Conservation (phyloP, 2,329 filamentous ascomycete genomes). For the Fonsecaea multimorphosa region DNA sequence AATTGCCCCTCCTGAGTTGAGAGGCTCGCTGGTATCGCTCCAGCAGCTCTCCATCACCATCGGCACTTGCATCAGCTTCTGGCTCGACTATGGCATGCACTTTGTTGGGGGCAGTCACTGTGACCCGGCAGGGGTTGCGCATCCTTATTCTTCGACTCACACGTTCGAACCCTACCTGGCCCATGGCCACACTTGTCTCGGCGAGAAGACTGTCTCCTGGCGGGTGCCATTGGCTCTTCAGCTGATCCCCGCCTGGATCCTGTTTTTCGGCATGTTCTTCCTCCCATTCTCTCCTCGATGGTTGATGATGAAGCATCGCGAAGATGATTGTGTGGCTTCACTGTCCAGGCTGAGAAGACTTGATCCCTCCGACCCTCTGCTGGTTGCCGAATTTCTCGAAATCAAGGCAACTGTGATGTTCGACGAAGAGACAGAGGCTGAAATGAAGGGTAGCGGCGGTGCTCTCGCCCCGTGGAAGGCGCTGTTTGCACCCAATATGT, state of each 20-base stretch:
- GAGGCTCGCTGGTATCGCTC: constrained; percentile 49
- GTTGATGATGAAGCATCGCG: constrained; percentile 69
- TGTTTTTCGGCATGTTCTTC: constrained; percentile 72
- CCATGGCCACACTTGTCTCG: constrained; percentile 42
- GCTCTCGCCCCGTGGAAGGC: neutral
- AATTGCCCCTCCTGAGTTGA: constrained; percentile 48
- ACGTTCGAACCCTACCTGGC: neutral
- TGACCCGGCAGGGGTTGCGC: constrained; percentile 7
- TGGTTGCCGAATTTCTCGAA: constrained; percentile 77
- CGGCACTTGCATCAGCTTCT: constrained; percentile 52
- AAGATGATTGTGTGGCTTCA: constrained; percentile 69
- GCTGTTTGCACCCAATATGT: neutral
- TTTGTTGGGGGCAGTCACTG: constrained; percentile 17
- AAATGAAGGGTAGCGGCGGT: constrained; percentile 56
- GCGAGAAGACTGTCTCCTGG: constrained; percentile 56
- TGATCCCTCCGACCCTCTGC: constrained; percentile 67
- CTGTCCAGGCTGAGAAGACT: constrained; percentile 71
- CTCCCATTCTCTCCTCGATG: constrained; percentile 81
- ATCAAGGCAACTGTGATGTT: constrained; percentile 82
- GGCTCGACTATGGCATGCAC: constrained; percentile 48
- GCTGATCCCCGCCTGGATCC: constrained; percentile 68
- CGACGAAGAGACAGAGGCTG: constrained; percentile 67
- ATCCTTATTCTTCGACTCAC: neutral
- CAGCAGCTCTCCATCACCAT: constrained; percentile 53
- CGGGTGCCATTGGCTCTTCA: constrained; percentile 74